Evolutionary conservation across 305 asterid species (phyloP).

Genomic region (Fraxinus sp.): DNA sequence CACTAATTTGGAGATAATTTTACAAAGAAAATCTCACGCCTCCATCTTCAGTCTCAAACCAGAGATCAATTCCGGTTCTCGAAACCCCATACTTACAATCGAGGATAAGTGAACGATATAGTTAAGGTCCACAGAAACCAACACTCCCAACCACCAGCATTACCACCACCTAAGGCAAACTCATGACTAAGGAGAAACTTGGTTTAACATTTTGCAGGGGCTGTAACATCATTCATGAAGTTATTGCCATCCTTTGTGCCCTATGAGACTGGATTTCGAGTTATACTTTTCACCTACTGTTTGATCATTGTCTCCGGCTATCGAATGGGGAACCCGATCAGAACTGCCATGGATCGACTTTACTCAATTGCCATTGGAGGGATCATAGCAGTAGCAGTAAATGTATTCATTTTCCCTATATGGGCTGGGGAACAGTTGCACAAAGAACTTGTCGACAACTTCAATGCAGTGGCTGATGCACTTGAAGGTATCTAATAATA

Average conservation of each 20-base stretch:
- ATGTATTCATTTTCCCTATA: constrained; percentile 52
- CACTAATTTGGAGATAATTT: not conserved
- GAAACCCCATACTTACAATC: not conserved
- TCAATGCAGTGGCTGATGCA: constrained; percentile 57
- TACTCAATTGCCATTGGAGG: constrained; percentile 73
- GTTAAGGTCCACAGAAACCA: not conserved
- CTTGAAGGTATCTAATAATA: constrained; percentile 51
- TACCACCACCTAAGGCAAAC: not conserved
- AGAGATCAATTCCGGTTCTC: not conserved
- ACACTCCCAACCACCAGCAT: not conserved
- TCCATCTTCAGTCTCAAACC: not conserved
- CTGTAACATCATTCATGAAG: constrained; percentile 62
- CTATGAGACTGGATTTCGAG: constrained; percentile 70
- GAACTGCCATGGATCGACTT: constrained; percentile 61
- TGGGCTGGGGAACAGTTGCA: constrained; percentile 80
- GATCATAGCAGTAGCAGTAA: constrained; percentile 53
- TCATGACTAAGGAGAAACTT: constrained; percentile 4
- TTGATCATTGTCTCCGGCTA: constrained; percentile 66
- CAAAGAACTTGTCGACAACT: constrained; percentile 54
- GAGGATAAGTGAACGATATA: not conserved
- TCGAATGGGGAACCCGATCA: constrained; percentile 59
- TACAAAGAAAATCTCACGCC: not conserved
- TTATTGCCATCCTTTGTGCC: constrained; percentile 62
- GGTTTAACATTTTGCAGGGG: constrained; percentile 34
- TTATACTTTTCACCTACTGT: constrained; percentile 64